phyloP scores from a whole-genome alignment of 768 basidiomycete genomes.

The Agrocybe praecox region DNA sequence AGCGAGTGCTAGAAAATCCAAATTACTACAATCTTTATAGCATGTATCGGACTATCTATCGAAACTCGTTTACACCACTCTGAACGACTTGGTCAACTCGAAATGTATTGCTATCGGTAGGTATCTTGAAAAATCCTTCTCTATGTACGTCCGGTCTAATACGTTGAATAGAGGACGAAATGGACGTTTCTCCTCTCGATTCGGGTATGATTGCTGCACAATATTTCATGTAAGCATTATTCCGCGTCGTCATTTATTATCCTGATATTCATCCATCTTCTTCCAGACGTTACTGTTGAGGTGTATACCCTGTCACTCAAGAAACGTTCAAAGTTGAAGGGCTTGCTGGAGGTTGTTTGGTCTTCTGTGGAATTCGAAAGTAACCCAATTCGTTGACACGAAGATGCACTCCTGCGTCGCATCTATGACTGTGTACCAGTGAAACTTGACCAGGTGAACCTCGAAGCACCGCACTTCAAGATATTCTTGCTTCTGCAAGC shows the following conservation, averaged over 20 bases:
- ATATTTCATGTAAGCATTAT: constrained; percentile 75
- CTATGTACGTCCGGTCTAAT: not conserved
- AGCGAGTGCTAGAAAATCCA: constrained; percentile 96
- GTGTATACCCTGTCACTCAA: constrained; percentile 95
- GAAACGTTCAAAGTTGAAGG: constrained; percentile 96
- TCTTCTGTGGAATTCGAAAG: constrained; percentile 96
- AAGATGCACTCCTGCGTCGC: constrained; percentile 79
- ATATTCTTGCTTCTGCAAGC: constrained; percentile 96
- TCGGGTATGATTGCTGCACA: constrained; percentile 98
- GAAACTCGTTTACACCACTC: constrained; percentile 91
- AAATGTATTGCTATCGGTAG: constrained; percentile 91
- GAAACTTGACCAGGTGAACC: constrained; percentile 82
- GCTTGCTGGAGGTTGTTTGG: constrained; percentile 93
- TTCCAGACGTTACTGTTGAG: constrained; percentile 90
- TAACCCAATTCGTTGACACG: constrained; percentile 94
- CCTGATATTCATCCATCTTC: not conserved
- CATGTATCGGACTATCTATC: constrained; percentile 96
- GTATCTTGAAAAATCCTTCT: constrained; percentile 17
- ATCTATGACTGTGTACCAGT: constrained; percentile 97
- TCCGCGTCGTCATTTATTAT: not conserved
- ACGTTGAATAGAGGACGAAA: constrained; percentile 75
- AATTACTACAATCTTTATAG: constrained; percentile 95
- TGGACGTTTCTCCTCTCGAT: constrained; percentile 91
- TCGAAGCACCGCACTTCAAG: constrained; percentile 97
- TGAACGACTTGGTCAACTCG: constrained; percentile 89